phyloP scores from a whole-genome alignment of 1,284 basidiomycete species.

The Ustilago curta region DNA sequence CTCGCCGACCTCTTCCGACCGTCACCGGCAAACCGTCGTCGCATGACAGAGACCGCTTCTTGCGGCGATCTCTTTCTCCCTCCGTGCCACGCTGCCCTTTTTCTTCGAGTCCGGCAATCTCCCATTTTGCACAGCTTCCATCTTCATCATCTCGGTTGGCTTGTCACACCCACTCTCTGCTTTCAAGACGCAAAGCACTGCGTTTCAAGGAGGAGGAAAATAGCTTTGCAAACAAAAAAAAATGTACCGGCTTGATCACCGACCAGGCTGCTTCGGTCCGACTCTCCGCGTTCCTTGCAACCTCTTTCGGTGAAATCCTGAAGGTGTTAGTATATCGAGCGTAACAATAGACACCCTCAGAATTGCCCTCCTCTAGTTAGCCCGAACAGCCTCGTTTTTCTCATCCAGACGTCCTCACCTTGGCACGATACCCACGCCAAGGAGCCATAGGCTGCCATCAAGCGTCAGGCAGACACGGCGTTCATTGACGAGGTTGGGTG shows the following conservation, averaged over 20 bases:
- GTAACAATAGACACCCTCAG: neutral
- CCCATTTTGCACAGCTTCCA: neutral
- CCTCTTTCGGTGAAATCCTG: no score
- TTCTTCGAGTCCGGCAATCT: conserved; percentile 3
- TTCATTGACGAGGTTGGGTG: neutral
- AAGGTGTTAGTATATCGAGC: neutral
- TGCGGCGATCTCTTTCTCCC: conserved; percentile 15
- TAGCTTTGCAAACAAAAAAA: no score
- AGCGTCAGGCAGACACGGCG: no score
- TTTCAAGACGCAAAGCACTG: neutral
- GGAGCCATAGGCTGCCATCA: no score
- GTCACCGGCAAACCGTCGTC: conserved; percentile 11
- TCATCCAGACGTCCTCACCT: no score
- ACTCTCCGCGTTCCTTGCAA: neutral
- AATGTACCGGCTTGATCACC: conserved; percentile 3
- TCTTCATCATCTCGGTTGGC: neutral
- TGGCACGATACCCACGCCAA: no score
- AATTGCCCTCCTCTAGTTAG: no score
- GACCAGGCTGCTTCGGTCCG: conserved; percentile 3
- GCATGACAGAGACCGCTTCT: neutral
- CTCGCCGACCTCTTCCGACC: conserved; percentile 37
- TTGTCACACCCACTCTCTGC: neutral
- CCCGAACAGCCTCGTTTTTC: no score
- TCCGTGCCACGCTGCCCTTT: neutral
- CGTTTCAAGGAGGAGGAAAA: neutral